These are phyloP conservation scores for Mucor piriformis DNA, from an alignment of 371 early-diverging fungal genomes.

Conservation along the genomic window DNA sequence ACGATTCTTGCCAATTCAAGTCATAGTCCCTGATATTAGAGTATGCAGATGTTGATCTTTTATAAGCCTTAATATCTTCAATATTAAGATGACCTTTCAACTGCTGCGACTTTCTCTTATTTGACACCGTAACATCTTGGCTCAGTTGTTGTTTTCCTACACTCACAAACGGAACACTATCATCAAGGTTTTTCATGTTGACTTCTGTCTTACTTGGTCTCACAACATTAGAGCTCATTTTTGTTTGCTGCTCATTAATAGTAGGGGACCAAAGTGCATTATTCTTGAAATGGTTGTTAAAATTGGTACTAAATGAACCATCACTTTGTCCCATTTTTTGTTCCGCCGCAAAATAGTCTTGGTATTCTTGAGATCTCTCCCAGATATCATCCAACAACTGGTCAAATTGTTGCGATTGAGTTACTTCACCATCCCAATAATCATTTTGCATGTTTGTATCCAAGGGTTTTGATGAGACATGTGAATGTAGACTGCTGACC, in stretches of 20 bases:
- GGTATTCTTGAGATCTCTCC: constrained; percentile 26
- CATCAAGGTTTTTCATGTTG: constrained; percentile 11
- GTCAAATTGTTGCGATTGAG: constrained; percentile 23
- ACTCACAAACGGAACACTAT: constrained; percentile 13
- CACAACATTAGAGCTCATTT: neutral
- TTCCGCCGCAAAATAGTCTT: constrained; percentile 24
- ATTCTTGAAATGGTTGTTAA: neutral
- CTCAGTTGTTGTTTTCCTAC: neutral
- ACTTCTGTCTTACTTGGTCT: constrained; percentile 15
- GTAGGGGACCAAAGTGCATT: constrained; percentile 6
- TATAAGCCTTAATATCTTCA: constrained; percentile 23
- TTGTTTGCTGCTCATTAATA: neutral
- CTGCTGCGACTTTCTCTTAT: neutral
- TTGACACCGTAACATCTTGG: neutral
- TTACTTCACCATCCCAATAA: constrained; percentile 18
- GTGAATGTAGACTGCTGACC: too few relatives aligned
- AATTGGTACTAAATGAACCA: neutral
- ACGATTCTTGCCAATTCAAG: constrained; percentile 31
- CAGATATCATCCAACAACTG: constrained; percentile 23
- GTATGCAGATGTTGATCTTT: constrained; percentile 21
- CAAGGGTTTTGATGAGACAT: too few relatives aligned
- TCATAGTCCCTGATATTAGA: constrained; percentile 23
- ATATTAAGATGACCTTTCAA: constrained; percentile 7
- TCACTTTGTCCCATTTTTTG: constrained; percentile 1
- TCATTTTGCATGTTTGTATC: neutral